Evolutionary conservation across 2,329 filamentous ascomycete species (phyloP), one percentile per base, ranked within the genome.

Genomic region (Sporothrix brasiliensis): DNA sequence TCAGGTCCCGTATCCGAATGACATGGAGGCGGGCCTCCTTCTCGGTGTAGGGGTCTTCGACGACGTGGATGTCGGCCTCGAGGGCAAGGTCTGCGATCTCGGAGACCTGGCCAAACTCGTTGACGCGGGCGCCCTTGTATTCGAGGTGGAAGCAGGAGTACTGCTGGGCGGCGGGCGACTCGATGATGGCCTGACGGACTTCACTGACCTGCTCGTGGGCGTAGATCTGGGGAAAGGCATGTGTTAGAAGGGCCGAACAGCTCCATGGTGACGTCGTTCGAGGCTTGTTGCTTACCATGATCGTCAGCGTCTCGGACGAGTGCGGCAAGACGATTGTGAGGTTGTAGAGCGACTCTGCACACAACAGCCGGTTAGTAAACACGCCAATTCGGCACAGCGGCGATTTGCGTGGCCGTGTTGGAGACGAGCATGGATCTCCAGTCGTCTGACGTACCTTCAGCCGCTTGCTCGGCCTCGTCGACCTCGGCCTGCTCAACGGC

Each of bases 121-220:
- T 98, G 85, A 99, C 91, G 74, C 92, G 91, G 81, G 92, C 85
- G 75, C 93, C 92, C 72, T 92, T 90, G 82, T 94, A 90, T 82
- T 98, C 94, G 76, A 99, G 89, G 82, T 99, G 95, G 84, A 99
- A 99, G 85, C 95, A 99, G 68, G 95, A 97, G 84, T 97, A 97
- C 81, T 97, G 93, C 83, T 97, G 95, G 67, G 94, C 96, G 72
- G 91, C 87, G 5, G 95, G 95, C 66, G 93, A 87, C 81, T 99
- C 95, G 82, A 97, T 93, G 79, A 99, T 92, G 73, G 94, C 94
- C 82, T 98, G 95, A 75, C 95, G 92, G 76, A 99, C 90, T 84
- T 99, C 95, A 81, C 98, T 95, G 73, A 98, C 91, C 80, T 97
- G 94, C 82, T 99, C 96, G 84, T 97, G 92, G 74, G 90, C 90